Evolutionary conservation across 371 early-diverging fungal species (phyloP).

Genomic region (Mucor plumbeus): DNA sequence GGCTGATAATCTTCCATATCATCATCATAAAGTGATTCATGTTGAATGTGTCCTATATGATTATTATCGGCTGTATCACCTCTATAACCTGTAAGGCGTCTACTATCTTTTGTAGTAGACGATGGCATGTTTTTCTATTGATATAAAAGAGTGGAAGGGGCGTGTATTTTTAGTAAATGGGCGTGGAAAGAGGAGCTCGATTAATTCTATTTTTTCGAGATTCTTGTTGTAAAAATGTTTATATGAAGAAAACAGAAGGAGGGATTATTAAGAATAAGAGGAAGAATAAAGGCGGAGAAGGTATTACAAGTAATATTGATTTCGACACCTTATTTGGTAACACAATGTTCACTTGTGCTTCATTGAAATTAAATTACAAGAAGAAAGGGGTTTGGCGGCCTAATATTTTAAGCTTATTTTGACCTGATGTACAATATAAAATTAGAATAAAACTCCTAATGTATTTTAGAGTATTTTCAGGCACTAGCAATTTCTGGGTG

Average conservation of each 20-base stretch:
- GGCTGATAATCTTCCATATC: constrained; percentile 46
- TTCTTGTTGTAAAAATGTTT: neutral
- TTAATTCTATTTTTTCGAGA: neutral
- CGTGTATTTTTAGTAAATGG: neutral
- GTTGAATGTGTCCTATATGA: constrained; percentile 19
- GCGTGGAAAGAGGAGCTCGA: neutral
- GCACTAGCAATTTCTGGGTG: neutral
- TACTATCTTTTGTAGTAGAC: constrained; percentile 19
- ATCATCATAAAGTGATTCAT: constrained; percentile 50
- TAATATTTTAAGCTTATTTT: neutral
- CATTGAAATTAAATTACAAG: neutral
- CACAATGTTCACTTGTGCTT: constrained; percentile 10
- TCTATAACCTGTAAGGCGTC: constrained; percentile 33
- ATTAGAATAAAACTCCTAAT: neutral
- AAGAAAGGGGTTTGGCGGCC: neutral
- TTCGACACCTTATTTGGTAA: constrained; percentile 5
- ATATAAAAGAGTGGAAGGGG: constrained; percentile 9
- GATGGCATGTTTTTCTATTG: neutral
- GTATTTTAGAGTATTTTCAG: neutral
- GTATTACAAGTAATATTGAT: neutral
- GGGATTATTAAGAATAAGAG: neutral
- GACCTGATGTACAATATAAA: neutral
- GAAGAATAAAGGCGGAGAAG: neutral
- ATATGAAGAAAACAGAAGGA: neutral
- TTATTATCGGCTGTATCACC: constrained; percentile 13